phyloP scores from a whole-genome alignment of 345 rosid species.

The Laguncularia racemosa region DNA sequence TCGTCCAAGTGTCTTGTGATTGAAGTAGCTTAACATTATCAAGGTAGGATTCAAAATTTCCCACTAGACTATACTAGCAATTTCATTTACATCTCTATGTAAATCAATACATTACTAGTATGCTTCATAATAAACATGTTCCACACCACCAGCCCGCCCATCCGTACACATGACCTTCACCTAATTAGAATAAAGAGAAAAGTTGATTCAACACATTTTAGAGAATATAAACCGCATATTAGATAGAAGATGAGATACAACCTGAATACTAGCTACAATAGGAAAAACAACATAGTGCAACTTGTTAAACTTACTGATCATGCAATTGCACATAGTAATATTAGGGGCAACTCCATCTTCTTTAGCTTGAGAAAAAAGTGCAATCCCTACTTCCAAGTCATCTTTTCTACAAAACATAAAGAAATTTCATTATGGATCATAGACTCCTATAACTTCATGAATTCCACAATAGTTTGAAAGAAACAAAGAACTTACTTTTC shows the following conservation, averaged over 20 bases:
- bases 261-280: neutral
- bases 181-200: no score
- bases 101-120: no score
- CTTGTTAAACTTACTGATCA: conserved; percentile 56
- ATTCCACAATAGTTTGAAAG: neutral
- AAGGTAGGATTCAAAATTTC: no score
- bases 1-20: no score
- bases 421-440: conserved; percentile 8
- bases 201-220: no score
- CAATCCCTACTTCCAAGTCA: conserved; percentile 62
- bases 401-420: conserved; percentile 48
- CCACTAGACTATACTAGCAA: no score
- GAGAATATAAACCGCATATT: no score
- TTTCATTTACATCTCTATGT: no score
- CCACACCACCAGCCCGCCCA: no score
- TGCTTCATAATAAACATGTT: no score
- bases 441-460: neutral
- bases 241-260: neutral
- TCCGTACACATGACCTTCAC: no score
- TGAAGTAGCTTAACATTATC: no score
- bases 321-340: conserved; percentile 60
- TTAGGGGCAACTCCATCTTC: conserved; percentile 56
- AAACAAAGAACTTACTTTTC: conserved; percentile 44
- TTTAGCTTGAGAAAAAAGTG: conserved; percentile 68
- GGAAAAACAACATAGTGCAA: neutral